Conservation (phyloP, 495 filamentous ascomycete species). For the Neurospora sp. region DNA sequence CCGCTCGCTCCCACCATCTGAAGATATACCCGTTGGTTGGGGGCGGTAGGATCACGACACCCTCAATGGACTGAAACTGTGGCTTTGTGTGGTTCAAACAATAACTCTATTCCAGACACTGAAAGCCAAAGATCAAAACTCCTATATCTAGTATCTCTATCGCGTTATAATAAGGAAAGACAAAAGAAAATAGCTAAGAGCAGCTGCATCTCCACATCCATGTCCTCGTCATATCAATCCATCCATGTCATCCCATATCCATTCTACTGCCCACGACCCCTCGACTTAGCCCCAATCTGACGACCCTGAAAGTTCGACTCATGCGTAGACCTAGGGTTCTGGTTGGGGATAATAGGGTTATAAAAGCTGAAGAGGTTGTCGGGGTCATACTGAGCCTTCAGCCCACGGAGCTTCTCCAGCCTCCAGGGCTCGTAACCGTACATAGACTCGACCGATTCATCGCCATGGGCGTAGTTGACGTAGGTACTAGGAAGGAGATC, state of each 20-base stretch:
- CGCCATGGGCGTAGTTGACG: constrained; percentile 28
- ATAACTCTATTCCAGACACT: not conserved
- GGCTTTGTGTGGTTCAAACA: not conserved
- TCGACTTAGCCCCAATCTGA: not conserved
- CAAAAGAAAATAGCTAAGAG: not conserved
- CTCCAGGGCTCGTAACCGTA: constrained; percentile 40
- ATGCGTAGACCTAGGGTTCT: not conserved
- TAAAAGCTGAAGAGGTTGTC: constrained; percentile 40
- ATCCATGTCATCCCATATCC: not conserved
- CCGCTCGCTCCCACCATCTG: not conserved
- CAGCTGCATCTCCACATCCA: not conserved
- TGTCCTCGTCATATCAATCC: not conserved
- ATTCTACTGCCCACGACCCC: not conserved
- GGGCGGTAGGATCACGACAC: not conserved
- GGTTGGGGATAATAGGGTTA: constrained; percentile 25
- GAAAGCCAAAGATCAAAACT: not conserved
- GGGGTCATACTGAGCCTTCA: constrained; percentile 51
- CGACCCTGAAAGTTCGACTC: not conserved
- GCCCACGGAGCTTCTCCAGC: constrained; percentile 25
- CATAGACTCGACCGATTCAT: constrained; percentile 20
- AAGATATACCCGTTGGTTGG: not conserved
- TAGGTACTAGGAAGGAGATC: constrained; percentile 16
- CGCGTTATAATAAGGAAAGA: not conserved
- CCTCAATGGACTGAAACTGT: rapidly evolving
- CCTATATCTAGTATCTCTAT: not conserved